phyloP scores from a whole-genome alignment of 495 filamentous ascomycete species.

The Aspergillus carlsbadensis region DNA sequence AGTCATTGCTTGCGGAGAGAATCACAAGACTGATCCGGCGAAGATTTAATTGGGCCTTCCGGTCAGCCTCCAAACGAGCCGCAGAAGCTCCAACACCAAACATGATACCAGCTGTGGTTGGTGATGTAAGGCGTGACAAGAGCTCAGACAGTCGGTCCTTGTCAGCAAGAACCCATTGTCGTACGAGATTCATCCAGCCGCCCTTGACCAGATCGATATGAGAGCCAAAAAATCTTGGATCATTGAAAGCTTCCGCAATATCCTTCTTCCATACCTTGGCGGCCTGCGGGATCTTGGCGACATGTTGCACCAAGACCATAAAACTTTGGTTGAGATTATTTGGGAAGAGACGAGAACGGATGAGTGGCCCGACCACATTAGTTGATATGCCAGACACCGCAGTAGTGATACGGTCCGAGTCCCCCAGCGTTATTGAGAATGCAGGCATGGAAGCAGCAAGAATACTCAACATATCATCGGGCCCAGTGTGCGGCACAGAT shows the following conservation, averaged over 20 bases:
- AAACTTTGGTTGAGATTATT: conserved; percentile 74
- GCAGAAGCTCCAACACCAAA: conserved; percentile 96
- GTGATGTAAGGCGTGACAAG: conserved; percentile 72
- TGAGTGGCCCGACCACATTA: conserved; percentile 76
- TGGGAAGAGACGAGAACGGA: conserved; percentile 85
- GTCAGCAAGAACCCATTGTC: conserved; percentile 78
- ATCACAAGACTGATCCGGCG: conserved; percentile 76
- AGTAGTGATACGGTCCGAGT: conserved; percentile 76
- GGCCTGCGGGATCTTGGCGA: conserved; percentile 71
- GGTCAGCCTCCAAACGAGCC: conserved; percentile 90
- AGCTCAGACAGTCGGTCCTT: conserved; percentile 87
- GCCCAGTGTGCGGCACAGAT: conserved; percentile 39
- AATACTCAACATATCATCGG: conserved; percentile 80
- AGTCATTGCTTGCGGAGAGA: conserved; percentile 70
- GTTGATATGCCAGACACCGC: conserved; percentile 78
- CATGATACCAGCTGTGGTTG: conserved; percentile 93
- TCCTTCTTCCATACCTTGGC: conserved; percentile 95
- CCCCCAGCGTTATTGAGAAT: conserved; percentile 80
- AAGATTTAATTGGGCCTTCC: conserved; percentile 88
- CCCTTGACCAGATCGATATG: conserved; percentile 62
- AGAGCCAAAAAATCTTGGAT: conserved; percentile 75
- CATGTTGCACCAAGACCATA: conserved; percentile 71
- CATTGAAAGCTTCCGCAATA: conserved; percentile 86
- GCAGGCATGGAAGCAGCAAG: conserved; percentile 76
- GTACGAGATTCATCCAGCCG: conserved; percentile 79